Base-by-base conservation (phyloP, 2,329 filamentous ascomycete genomes). In the Sphaerulina populicola region DNA sequence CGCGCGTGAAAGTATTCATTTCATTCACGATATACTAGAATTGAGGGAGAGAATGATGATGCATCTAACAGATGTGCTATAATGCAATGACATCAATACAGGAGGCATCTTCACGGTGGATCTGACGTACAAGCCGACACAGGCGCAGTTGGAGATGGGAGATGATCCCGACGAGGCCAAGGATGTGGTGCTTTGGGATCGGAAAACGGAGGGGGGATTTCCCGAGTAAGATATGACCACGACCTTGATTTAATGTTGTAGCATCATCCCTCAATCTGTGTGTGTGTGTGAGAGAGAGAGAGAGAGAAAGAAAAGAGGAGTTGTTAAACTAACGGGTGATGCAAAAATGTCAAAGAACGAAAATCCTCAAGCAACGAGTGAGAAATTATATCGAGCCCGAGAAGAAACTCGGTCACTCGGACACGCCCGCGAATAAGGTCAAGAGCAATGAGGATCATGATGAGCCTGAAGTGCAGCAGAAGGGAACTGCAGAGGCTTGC, bases 121-220 rank as follows among this genome's bases (percentile, higher is more conserved):
- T 52, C 78, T 94, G 49, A 71, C 71, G 43, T 67, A 70, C 46
- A 56, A 56, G 8, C 41, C 49, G 2, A 39, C n/a, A 27, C 15
- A 35, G 21, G 21, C 49, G 6, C 43, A 50, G 18, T 43, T 55
- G 12, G 50, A 44, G 6, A 54, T 51, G 5, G 46, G 46, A 29
- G 46, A 48, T 23, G 46, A 48, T 35, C 54, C 37, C 11, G 44
- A 47, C 8, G 44, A 57, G 33, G 42, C 51, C 2, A 62, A 73
- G 56, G 73, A 78, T 50, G 78, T 76, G 29, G 64, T 85, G 2
- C 73, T 97, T 30, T 98, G 93, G 93, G 88, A 97, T 73, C 79
- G 93, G 55, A 94, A 89, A 67, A 66, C 71, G 3, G 84, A 96
- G 64, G 87, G 87, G 29, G 90, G 93, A 0, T 98, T 98, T 69